These are phyloP conservation scores for Sporopachydermia lactativora DNA, from an alignment of 805 yeast genomes.

Conservation along the genomic window DNA sequence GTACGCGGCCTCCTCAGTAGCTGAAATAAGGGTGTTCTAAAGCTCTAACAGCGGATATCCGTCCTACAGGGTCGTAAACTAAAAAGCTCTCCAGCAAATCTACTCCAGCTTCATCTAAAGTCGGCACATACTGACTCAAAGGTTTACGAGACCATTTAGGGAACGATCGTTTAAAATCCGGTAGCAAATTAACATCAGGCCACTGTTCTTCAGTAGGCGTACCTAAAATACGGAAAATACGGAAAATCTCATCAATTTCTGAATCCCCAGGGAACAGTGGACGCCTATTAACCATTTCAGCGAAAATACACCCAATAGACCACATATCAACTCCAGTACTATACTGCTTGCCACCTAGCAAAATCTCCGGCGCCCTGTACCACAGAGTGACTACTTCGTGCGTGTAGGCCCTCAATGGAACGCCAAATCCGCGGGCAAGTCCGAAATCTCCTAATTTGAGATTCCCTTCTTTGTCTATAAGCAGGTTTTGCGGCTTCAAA, in stretches of 20 bases:
- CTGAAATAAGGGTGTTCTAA: slow-evolving; percentile 74
- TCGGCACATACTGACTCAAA: slow-evolving; percentile 57
- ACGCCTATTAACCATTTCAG: slow-evolving; percentile 93
- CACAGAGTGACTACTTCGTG: slow-evolving; percentile 97
- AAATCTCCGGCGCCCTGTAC: slow-evolving; percentile 95
- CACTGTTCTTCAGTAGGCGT: slow-evolving; percentile 88
- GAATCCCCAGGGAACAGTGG: slow-evolving; percentile 96
- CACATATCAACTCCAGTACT: slow-evolving; percentile 98
- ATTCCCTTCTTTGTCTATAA: slow-evolving; percentile 92
- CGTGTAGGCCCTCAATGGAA: slow-evolving; percentile 90
- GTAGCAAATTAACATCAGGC: slow-evolving; percentile 88
- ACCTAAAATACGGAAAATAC: slow-evolving; percentile 84
- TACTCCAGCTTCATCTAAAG: slow-evolving; percentile 70
- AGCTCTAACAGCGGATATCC: slow-evolving; percentile 92
- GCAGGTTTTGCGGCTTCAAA: slow-evolving; percentile 88
- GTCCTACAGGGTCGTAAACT: slow-evolving; percentile 82
- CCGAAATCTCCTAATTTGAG: slow-evolving; percentile 89
- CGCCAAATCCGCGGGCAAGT: slow-evolving; percentile 93
- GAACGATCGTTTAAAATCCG: slow-evolving; percentile 87
- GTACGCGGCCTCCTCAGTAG: no score
- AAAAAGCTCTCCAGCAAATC: slow-evolving; percentile 44
- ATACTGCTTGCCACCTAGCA: slow-evolving; percentile 92
- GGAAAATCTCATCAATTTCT: slow-evolving; percentile 91
- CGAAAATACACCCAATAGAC: slow-evolving; percentile 96
- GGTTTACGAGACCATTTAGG: slow-evolving; percentile 78